Percentiles rank a stretch among this genome's conserved stretches.
phyloP scores from a whole-genome alignment of 2,329 filamentous ascomycete species.

The Aureobasidium musti region DNA sequence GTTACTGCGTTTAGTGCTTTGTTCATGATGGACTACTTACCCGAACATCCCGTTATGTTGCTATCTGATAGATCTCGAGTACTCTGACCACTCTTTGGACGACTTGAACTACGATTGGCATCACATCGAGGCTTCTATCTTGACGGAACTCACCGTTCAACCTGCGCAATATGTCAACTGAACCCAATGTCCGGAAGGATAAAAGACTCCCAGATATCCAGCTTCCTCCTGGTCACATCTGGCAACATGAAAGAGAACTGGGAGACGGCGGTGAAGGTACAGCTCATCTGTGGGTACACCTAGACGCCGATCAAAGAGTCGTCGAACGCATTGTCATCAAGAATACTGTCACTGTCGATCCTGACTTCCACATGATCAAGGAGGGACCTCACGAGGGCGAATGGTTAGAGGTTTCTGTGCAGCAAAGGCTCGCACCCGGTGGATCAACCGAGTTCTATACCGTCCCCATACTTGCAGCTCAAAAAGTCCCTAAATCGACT shows the following conservation, averaged over 20 bases:
- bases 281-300: neutral
- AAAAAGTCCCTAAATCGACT: neutral
- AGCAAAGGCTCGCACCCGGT: neutral
- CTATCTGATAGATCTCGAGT: neutral
- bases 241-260: neutral
- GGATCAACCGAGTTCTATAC: neutral
- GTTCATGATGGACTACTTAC: neutral
- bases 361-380: neutral
- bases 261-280: neutral
- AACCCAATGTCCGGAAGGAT: neutral
- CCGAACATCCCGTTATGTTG: too few relatives aligned
- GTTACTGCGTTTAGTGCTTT: neutral
- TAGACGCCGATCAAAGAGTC: neutral
- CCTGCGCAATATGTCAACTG: too few relatives aligned
- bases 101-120: too few relatives aligned
- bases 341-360: neutral
- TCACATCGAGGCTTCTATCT: too few relatives aligned
- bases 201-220: neutral
- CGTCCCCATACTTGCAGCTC: neutral
- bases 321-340: conserved; percentile 2
- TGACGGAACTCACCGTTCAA: too few relatives aligned
- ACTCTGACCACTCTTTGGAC: neutral
- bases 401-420: neutral
- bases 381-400: neutral
- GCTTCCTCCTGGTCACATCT: neutral